phyloP scores from a whole-genome alignment of 805 yeast genomes.

The Middelhovenomyces tepae region DNA sequence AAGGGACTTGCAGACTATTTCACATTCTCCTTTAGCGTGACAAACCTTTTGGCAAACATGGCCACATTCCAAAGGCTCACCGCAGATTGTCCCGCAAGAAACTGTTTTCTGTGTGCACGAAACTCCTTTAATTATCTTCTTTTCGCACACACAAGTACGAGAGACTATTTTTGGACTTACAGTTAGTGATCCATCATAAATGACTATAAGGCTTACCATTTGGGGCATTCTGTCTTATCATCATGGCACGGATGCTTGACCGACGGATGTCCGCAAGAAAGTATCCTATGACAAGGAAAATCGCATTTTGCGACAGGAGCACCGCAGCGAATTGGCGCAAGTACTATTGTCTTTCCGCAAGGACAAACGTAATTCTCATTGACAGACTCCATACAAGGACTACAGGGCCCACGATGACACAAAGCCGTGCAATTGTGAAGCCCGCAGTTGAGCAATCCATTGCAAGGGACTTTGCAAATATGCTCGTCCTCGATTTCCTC shows the following conservation, averaged over 20 bases:
- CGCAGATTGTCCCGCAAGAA: conserved; percentile 63
- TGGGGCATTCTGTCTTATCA: conserved; percentile 58
- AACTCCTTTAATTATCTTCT: conserved; percentile 45
- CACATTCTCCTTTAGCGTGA: conserved; percentile 53
- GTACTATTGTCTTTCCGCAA: conserved; percentile 69
- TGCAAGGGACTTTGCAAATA: conserved; percentile 61
- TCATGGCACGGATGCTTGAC: conserved; percentile 68
- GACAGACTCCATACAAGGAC: conserved; percentile 73
- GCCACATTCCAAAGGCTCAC: conserved; percentile 39
- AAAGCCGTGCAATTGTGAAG: conserved; percentile 59
- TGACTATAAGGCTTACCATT: too few species aligned
- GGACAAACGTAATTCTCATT: conserved; percentile 70
- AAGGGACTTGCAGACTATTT: conserved; percentile 43
- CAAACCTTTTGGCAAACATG: conserved; percentile 50
- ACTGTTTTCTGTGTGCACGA: conserved; percentile 62
- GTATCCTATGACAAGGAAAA: conserved; percentile 50
- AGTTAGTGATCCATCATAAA: too few species aligned
- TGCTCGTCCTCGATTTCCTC: conserved; percentile 64
- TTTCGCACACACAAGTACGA: conserved; percentile 56
- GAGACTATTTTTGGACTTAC: too few species aligned
- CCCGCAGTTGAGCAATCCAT: conserved; percentile 53
- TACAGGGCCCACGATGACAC: conserved; percentile 76
- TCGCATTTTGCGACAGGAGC: conserved; percentile 55
- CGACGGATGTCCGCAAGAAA: conserved; percentile 61
- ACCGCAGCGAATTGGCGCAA: conserved; percentile 84